Conservation (phyloP, 2,329 filamentous ascomycete genomes). For the Hypomyces rosellus region DNA sequence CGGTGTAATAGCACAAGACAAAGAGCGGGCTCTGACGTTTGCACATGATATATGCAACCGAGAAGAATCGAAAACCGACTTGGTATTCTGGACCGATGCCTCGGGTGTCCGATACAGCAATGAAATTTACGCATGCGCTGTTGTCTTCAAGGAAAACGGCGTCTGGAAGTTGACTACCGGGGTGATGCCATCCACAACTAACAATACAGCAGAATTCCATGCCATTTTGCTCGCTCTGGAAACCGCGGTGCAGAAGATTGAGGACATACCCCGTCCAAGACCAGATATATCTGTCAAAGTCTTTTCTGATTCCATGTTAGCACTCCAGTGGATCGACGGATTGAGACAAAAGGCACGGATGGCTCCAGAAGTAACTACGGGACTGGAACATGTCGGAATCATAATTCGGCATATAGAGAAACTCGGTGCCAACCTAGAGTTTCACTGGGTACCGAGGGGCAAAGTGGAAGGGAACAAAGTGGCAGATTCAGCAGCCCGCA, state of each 20-base stretch:
- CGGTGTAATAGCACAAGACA: not conserved
- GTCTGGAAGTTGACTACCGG: not conserved
- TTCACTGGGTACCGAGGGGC: constrained; percentile 16
- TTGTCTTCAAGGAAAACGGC: not conserved
- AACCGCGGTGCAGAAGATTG: constrained; percentile 4
- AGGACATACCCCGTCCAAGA: not conserved
- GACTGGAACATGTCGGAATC: not conserved
- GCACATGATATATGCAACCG: constrained; percentile 1
- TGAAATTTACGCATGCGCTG: not conserved
- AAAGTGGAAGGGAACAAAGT: constrained; percentile 8
- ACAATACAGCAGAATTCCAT: constrained; percentile 3
- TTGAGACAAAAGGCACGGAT: not conserved
- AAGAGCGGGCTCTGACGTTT: not conserved
- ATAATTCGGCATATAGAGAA: not conserved
- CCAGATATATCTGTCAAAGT: constrained; percentile 8
- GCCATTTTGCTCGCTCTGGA: constrained; percentile 13
- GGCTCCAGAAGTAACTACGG: not conserved
- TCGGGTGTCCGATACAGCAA: not conserved
- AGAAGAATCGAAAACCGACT: not conserved
- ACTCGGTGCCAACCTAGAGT: constrained; percentile 6
- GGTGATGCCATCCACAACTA: not conserved
- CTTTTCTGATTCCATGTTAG: constrained; percentile 8
- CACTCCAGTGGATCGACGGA: constrained; percentile 2
- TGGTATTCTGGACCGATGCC: constrained; percentile 4
- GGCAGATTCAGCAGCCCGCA: constrained; percentile 3